Evolutionary conservation across 805 yeast genomes (phyloP).

Genomic region (Suhomyces sp.): DNA sequence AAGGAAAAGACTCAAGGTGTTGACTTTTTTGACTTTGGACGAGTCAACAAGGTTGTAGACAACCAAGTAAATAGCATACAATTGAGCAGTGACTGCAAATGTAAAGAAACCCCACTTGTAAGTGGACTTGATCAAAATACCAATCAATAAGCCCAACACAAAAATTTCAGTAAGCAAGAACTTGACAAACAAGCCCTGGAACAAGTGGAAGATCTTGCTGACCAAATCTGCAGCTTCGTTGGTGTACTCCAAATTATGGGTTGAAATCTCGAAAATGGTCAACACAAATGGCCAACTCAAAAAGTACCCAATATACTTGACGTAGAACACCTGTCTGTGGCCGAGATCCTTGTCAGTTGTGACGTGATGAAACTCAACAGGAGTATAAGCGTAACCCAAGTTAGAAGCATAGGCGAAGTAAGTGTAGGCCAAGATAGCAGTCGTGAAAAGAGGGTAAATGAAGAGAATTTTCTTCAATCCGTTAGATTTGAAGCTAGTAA

Average conservation of each 20-base stretch:
- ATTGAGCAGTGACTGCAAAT: slow-evolving; percentile 46
- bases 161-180: slow-evolving; percentile 45
- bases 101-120: slow-evolving; percentile 72
- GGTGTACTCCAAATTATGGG: slow-evolving; percentile 28
- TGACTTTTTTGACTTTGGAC: slow-evolving; percentile 3
- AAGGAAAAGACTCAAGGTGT: slow-evolving; percentile 9
- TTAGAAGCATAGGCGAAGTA: slow-evolving; percentile 58
- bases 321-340: slow-evolving; percentile 54
- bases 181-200: slow-evolving; percentile 41
- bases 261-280: slow-evolving; percentile 30
- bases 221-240: slow-evolving; percentile 28
- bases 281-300: slow-evolving; percentile 47
- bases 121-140: slow-evolving; percentile 49
- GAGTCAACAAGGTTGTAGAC: slow-evolving; percentile 7
- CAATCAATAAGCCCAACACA: slow-evolving; percentile 56
- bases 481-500: slow-evolving; percentile 15
- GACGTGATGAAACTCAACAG: slow-evolving; percentile 49
- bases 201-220: slow-evolving; percentile 25
- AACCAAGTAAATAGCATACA: slow-evolving; percentile 38
- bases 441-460: slow-evolving; percentile 41
- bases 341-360: slow-evolving; percentile 26
- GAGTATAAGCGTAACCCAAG: slow-evolving; percentile 51
- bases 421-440: slow-evolving; percentile 43
- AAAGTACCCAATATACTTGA: slow-evolving; percentile 58
- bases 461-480: slow-evolving; percentile 33